A percentile compares a stretch with the other conserved stretches of the same genome.
Evolutionary conservation across 768 basidiomycete species (phyloP).

Genomic region (Termitomyces sp.): DNA sequence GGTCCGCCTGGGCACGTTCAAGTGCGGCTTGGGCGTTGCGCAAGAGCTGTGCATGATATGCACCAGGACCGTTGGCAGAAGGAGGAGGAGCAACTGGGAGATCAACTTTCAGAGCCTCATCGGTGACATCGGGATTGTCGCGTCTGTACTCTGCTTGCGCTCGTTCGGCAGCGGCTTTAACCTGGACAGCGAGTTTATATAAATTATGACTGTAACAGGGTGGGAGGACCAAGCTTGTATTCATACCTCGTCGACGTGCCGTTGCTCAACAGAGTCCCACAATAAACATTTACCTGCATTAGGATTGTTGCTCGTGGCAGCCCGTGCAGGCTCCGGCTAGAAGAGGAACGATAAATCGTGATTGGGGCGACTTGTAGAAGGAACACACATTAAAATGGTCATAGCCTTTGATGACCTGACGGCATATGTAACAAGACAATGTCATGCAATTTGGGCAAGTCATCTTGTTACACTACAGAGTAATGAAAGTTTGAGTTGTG

Average conservation of each 20-base stretch:
- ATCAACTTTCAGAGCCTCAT: slow-evolving; percentile 60
- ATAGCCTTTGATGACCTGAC: slow-evolving; percentile 66
- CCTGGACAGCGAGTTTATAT: slow-evolving; percentile 34
- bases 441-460: slow-evolving; percentile 67
- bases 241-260: slow-evolving; percentile 62
- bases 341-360: slow-evolving; percentile 11
- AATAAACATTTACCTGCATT: slow-evolving; percentile 49
- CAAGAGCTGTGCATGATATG: background rate
- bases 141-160: slow-evolving; percentile 60
- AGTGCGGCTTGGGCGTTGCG: slow-evolving; percentile 7
- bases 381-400: slow-evolving; percentile 62
- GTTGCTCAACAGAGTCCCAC: slow-evolving; percentile 63
- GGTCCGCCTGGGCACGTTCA: background rate
- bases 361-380: background rate
- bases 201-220: background rate
- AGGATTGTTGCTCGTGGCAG: slow-evolving; percentile 18
- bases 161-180: slow-evolving; percentile 59
- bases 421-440: slow-evolving; percentile 82
- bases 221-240: background rate
- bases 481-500: slow-evolving; percentile 2
- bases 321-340: slow-evolving; percentile 3
- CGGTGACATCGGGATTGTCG: slow-evolving; percentile 59
- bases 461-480: slow-evolving; percentile 86
- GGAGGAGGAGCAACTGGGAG: slow-evolving; percentile 39
- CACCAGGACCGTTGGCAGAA: background rate